Evolutionary conservation across 2,329 filamentous ascomycete species (phyloP), one percentile per base, ranked within the genome.

Genomic region (Aspergillus ochraceoroseus): DNA sequence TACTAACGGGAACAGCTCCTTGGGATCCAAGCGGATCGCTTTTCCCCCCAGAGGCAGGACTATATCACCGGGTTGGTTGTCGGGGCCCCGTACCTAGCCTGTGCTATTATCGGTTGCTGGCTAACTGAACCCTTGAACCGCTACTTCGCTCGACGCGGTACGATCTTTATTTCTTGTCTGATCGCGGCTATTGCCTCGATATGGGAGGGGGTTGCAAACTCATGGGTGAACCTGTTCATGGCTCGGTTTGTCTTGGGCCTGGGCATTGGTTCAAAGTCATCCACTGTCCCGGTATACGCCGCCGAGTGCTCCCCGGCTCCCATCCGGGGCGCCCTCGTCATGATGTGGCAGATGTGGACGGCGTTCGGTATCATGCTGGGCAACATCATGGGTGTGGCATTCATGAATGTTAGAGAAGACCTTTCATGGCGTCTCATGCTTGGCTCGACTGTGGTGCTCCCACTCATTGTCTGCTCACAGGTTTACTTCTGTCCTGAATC

Each of bases 351-450:
- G 49, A 70, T 73, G 64, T 70, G 64, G 65, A 67, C 64, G 2
- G 66, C 64, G 1, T 69, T 68, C 23, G 70, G 71, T 38, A 67
- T 67, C 29, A 67, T 68, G 65, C 46, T 74, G 7, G 70, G 71
- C 7, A 71, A 71, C 48, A 68, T 70, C 43, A 70, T 71, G 56
- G 70, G 68, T 9, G 67, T 73, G 13, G 70, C 68, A 5, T 71
- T 73, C 45, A 63, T 63, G 53, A 50, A 54, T n/a, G 47, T 66
- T 7, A 51, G 57, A 4, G 33, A 47, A 7, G 77, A 80, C 17
- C 70, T 74, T 17, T 66, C 80, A 48, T 85, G 82, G 82, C 75
- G 82, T 19, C 66, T 85, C 20, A 83, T 84, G 77, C 73, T 86
- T 54, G 79, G 74, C 2, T 83, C 79, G 5, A 81, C 82, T 5